Base-by-base conservation (phyloP, 306 rosid species). In the Vigna radiata region DNA sequence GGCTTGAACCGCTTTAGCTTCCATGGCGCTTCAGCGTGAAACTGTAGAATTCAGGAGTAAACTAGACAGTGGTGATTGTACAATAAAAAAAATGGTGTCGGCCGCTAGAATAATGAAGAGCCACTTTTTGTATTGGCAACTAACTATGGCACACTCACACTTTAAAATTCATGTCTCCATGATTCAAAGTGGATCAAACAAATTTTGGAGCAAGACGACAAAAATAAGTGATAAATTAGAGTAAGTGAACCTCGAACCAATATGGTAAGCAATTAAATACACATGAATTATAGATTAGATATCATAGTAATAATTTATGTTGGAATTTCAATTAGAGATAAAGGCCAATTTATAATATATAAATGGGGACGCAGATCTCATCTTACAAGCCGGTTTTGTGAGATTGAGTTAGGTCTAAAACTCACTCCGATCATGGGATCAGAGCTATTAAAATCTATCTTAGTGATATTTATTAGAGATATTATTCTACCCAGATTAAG, bases 1-100 rank as follows among this genome's bases (percentile, higher is more conserved):
- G 23, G 72, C 64, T 56, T 80, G 87, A 4, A 79, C 76, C 31
- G 89, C 77, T 53, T 66, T 71, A 1, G 85, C 87, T 75, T 89
- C 91, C 96, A 93, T 90, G 50, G 73, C 72, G 15, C 60, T 60
- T 77, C 36, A 37, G 47, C 15, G 18, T 65, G 49, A 29, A 78
- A 60, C 63, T 47, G 5, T 29, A 5, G 18, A 60, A 16, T 49
- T 47, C 78, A 1, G 9, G 19, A 33, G 15, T 13, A 33, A 61
- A 5, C 31, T 19, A 59, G 47, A 55, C 61, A 72, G 64, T 49
- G 17, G 64, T 49, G 17, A 46, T 7, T 10, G 9, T 10, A 17
- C 6, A 53, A 13, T 31, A 5, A 33, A 11, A 19, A 25, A 54
- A 39, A 52, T 14, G n/a, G 10, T 55, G 70, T 66, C 67, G 56